These are phyloP conservation scores for Cladosporium phlei DNA, from an alignment of 2,329 filamentous ascomycete genomes.

Conservation along the genomic window DNA sequence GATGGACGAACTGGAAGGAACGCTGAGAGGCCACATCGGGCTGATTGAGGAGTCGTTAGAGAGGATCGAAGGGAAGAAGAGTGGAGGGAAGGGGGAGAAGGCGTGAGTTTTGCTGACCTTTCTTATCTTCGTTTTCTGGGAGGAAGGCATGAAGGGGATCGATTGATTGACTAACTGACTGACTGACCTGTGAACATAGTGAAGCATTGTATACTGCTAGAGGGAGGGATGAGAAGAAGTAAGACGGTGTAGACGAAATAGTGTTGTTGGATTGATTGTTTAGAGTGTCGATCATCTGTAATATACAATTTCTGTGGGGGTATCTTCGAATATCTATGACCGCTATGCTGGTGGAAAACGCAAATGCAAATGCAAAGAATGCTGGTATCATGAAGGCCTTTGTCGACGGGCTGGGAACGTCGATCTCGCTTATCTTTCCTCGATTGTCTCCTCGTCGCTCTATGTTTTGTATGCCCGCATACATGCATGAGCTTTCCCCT, in stretches of 20 bases:
- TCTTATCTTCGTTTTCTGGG: neutral
- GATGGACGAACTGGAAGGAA: slow-evolving; percentile 46
- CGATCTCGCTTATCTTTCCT: neutral
- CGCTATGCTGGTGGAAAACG: no score
- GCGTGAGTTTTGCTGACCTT: slow-evolving; percentile 26
- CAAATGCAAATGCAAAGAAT: no score
- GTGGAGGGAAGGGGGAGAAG: slow-evolving; percentile 34
- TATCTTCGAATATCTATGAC: neutral
- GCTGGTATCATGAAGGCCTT: no score
- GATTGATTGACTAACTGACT: neutral
- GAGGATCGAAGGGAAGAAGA: slow-evolving; percentile 40
- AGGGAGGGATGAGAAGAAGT: slow-evolving; percentile 20
- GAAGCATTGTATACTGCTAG: slow-evolving; percentile 18
- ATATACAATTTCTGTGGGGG: neutral
- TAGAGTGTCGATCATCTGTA: no score
- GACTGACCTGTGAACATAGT: neutral
- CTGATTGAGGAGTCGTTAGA: slow-evolving; percentile 43
- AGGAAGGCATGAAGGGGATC: neutral
- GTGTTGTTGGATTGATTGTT: no score
- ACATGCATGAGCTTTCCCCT: no score
- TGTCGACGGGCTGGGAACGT: neutral
- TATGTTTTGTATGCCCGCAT: neutral
- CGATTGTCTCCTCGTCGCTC: neutral
- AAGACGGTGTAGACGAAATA: neutral
- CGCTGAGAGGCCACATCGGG: slow-evolving; percentile 44